Evolutionary conservation across 2,329 filamentous ascomycete species (phyloP).

Genomic region (Biscogniauxia mediterranea): DNA sequence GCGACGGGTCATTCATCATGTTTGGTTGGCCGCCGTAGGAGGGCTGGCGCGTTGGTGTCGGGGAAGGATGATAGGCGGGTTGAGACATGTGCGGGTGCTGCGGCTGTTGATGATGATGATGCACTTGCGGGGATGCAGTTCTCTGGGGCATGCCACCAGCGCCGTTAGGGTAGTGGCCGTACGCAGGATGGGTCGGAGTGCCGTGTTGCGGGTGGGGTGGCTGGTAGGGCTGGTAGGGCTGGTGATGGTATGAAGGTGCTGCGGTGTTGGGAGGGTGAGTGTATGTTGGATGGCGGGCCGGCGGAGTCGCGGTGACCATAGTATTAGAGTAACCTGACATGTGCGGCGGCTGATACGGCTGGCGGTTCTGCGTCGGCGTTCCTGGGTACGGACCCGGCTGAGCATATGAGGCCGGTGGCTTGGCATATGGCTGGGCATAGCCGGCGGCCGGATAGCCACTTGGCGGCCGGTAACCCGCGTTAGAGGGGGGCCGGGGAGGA

Average conservation of each 20-base stretch:
- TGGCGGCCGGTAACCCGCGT: slow-evolving; percentile 49
- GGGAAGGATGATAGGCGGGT: slow-evolving; percentile 27
- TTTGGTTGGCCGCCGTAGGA: slow-evolving; percentile 29
- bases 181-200: slow-evolving; percentile 29
- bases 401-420: slow-evolving; percentile 51
- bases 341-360: slow-evolving; percentile 41
- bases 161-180: slow-evolving; percentile 32
- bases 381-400: slow-evolving; percentile 49
- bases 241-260: slow-evolving; percentile 24
- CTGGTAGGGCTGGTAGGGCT: slow-evolving; percentile 29
- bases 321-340: slow-evolving; percentile 38
- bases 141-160: slow-evolving; percentile 24
- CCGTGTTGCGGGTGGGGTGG: slow-evolving; percentile 26
- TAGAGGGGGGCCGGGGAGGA: slow-evolving; percentile 34
- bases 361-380: slow-evolving; percentile 42
- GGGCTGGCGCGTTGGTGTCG: slow-evolving; percentile 28
- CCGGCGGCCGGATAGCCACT: slow-evolving; percentile 43
- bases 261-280: slow-evolving; percentile 26
- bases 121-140: slow-evolving; percentile 31
- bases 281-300: slow-evolving; percentile 29
- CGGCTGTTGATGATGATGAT: slow-evolving; percentile 25
- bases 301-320: slow-evolving; percentile 41
- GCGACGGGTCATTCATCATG: slow-evolving; percentile 24
- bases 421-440: slow-evolving; percentile 51
- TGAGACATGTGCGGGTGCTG: slow-evolving; percentile 30